Conservation (phyloP, 2,329 filamentous ascomycete species). For the Cytospora schulzeri region DNA sequence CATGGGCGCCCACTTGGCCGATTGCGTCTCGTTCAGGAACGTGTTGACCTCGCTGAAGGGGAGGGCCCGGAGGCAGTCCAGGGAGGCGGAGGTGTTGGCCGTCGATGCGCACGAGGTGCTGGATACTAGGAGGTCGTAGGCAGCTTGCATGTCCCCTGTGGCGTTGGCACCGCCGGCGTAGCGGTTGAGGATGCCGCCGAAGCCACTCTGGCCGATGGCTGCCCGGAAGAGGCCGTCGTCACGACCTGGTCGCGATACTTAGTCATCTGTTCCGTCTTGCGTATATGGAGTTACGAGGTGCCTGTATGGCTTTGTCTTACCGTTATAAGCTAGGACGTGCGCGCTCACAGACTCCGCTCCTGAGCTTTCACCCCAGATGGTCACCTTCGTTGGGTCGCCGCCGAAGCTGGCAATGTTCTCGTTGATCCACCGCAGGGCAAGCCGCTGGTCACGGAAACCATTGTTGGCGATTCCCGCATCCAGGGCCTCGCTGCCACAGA, state of each 20-base stretch:
- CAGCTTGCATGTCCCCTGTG: conserved; percentile 34
- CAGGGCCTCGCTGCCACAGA: conserved; percentile 44
- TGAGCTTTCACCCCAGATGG: conserved; percentile 54
- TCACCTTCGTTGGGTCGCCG: conserved; percentile 49
- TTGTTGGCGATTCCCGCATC: conserved; percentile 49
- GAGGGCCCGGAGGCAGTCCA: conserved; percentile 27
- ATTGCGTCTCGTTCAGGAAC: conserved; percentile 24
- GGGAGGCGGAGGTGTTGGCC: conserved; percentile 32
- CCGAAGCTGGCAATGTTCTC: conserved; percentile 50
- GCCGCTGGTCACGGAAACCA: conserved; percentile 50
- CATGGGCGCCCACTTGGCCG: conserved; percentile 22
- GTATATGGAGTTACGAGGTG: not conserved
- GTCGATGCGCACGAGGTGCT: conserved; percentile 35
- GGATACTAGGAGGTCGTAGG: conserved; percentile 35
- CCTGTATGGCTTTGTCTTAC: conserved; percentile 28
- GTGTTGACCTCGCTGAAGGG: conserved; percentile 26
- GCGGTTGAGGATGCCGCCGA: conserved; percentile 37
- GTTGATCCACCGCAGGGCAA: conserved; percentile 51
- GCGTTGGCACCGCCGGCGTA: conserved; percentile 38
- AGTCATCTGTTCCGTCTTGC: not conserved
- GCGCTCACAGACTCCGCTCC: conserved; percentile 49
- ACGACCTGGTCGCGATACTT: conserved; percentile 33
- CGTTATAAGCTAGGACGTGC: conserved; percentile 52
- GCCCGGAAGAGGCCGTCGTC: conserved; percentile 54
- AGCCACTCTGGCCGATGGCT: conserved; percentile 54